Base-by-base conservation (phyloP, 225 moss, liverwort and hornwort genomes). In the Asterella californica region DNA sequence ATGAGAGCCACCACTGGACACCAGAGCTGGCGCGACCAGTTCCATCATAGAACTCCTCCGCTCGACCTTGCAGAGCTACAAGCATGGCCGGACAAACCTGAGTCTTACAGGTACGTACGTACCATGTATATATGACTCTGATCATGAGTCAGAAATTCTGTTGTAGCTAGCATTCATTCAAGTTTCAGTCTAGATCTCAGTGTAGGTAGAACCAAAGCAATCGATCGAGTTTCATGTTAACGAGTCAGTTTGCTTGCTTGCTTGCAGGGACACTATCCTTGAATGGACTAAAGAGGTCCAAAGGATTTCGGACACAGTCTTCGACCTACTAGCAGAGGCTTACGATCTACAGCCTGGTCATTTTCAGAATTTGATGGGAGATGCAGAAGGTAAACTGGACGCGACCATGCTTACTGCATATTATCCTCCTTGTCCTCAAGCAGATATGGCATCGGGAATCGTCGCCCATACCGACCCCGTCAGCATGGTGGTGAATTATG, bases 341-440 rank as follows among this genome's bases (percentile, higher is more conserved):
- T 53, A 30, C 29, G 30, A 52, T 53, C 30, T 73, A 17, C 49
- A 73, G 1, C 73, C 73, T n/a, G 27, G 52, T 27, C 48, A 47
- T 32, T 32, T 73, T 19, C 52, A 73, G 30, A 30, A 32, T 15
- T 17, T 73, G 52, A 49, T 73, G 49, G 73, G 73, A 50, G 50
- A 12, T 53, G 73, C 12, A 32, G 45, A 45, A 2, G 50, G 50
- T 29, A 50, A 47, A 73, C 6, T 73, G 73, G 52, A 73, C 25
- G 73, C 73, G 52, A 73, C 73, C 24, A 50, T 73, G 52, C 73
- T 73, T 32, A 19, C 29, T 15, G 73, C 73, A 53, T 73, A 73
- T 18, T 73, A 73, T 32, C 73, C 73, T 52, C 73, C 48, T 50
- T 73, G 73, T 73, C 73, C 73, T 73, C 73, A 73, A 52, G 49